A percentile compares a stretch with the other conserved stretches of the same genome.
These are phyloP conservation scores for Dictyostelium discoideum DNA, from an alignment of 78 protist genomes.

Conservation along the genomic window dicty_2.7 NC_007090.3:3340501-3341000, in stretches of 20 bases:
- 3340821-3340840: background rate
- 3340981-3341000: no score
- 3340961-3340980: no score
- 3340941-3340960: background rate
- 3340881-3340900: conserved; percentile 19
- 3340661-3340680: background rate
- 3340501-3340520: conserved; percentile 20
- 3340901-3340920: background rate
- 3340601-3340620: background rate
- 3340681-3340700: conserved; percentile 4
- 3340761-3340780: conserved; percentile 64
- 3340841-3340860: background rate
- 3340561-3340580: conserved; percentile 40
- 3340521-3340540: conserved; percentile 39
- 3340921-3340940: background rate
- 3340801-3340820: conserved; percentile 8
- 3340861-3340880: background rate
- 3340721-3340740: background rate
- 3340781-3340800: conserved; percentile 38
- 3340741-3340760: background rate
- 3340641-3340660: conserved; percentile 26
- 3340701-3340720: background rate
- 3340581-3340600: conserved; percentile 13
- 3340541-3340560: conserved; percentile 34
- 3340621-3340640: background rate